Base-by-base conservation (phyloP, 2,329 filamentous ascomycete species). In the Phaeosphaeriaceae sp. region DNA sequence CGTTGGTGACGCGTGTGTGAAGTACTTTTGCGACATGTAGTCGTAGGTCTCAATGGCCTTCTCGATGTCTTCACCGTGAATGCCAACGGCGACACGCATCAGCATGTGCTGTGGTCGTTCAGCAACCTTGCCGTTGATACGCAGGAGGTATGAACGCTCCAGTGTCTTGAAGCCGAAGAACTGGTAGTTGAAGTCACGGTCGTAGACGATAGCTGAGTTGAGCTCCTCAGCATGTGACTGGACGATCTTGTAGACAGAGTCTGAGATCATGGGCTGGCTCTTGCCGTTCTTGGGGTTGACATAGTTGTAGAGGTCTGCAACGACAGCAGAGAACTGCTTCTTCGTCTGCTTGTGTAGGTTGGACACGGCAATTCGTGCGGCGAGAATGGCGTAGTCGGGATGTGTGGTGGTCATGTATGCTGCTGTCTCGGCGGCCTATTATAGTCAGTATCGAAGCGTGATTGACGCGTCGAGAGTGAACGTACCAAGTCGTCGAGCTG, bases 331-430 rank as follows among this genome's bases (percentile, higher is more conserved):
- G 85, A 96, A 99, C 79, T 98, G 94, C 86, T 99, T 99, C 88
- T 98, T 98, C 66, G 95, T 99, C 86, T 99, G 95, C 84, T 99
- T 99, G 89, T 99, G 95, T 60, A 99, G 91, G 84, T 99, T 99
- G 76, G 95, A 99, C 55, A 99, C 95, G 70, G 95, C 95, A 77
- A 99, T 98, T 82, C 95, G 94, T 68, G 95, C 95, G 66, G 95
- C 95, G 59, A 99, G 93, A 78, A 98, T 96, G 78, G 95, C 95
- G 80, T 99, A 99, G 83, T 99, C 95, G 74, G 95, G 95, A 80
- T 99, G 95, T 64, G 94, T 99, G 71, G 97, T 94, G 61, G 95
- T 99, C 95, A 99, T 99, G 85, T 99, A 99, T 58, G 95, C 95
- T 72, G 95, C 95, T 73, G 95, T 99, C 84, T 99, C 95, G 73